A percentile compares a stretch with the other conserved stretches of the same genome.
Evolutionary conservation across 2,329 filamentous ascomycete genomes (phyloP).

Genomic region (Aspergillus arachidicola): DNA sequence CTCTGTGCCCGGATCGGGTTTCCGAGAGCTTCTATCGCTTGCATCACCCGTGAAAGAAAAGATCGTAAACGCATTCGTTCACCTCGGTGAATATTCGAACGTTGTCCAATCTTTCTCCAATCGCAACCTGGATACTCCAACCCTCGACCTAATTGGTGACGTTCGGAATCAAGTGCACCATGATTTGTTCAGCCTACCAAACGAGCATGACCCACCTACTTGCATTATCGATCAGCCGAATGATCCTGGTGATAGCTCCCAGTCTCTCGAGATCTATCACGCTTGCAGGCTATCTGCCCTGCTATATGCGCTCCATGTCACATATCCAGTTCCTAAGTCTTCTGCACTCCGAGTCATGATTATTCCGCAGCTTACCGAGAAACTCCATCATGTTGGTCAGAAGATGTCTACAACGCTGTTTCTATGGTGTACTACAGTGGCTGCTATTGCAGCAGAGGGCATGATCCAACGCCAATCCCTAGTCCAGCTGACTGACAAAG

Average conservation of each 20-base stretch:
- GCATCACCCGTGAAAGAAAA: slow-evolving; percentile 3
- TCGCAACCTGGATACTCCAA: too few species aligned
- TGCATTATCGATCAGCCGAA: not conserved
- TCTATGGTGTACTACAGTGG: slow-evolving; percentile 6
- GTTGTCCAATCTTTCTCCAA: slow-evolving; percentile 4
- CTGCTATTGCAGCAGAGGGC: not conserved
- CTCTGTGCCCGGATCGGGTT: not conserved
- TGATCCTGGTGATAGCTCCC: not conserved
- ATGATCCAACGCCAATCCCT: not conserved
- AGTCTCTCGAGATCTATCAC: slow-evolving; percentile 1
- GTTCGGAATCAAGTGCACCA: slow-evolving; percentile 8
- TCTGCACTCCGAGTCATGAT: not conserved
- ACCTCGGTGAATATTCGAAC: slow-evolving; percentile 8
- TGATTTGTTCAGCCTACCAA: slow-evolving; percentile 2
- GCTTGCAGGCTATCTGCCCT: not conserved
- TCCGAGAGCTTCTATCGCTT: slow-evolving; percentile 6
- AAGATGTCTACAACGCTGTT: not conserved
- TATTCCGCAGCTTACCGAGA: not conserved
- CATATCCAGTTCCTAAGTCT: slow-evolving; percentile 7
- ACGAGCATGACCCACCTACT: not conserved
- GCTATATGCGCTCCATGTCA: slow-evolving; percentile 9
- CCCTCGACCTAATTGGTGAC: slow-evolving; percentile 3
- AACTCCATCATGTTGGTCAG: not conserved
- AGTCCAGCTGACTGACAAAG: not conserved
- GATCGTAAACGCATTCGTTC: slow-evolving; percentile 6